These are phyloP conservation scores for Acanthamoeba healyi DNA, from an alignment of 208 protist genomes.

Conservation along the genomic window DNA sequence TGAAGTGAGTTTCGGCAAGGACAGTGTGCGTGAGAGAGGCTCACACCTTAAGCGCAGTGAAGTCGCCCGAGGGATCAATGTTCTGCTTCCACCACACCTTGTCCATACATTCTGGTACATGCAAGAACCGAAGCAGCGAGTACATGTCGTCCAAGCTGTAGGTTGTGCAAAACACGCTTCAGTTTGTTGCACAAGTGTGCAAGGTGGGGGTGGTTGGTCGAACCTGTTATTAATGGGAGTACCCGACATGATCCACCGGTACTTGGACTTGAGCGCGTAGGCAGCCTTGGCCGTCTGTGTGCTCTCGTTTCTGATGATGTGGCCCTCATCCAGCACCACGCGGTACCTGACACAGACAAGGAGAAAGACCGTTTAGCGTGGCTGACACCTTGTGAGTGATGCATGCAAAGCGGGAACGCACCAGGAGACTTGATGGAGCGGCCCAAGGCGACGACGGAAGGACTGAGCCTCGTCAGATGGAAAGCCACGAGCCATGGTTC, in stretches of 20 bases:
- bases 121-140: not conserved
- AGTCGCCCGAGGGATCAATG: not conserved
- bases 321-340: constrained; percentile 47
- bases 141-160: not conserved
- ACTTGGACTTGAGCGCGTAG: not conserved
- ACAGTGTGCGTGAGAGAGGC: too few relatives aligned
- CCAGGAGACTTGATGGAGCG: not conserved
- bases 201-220: not conserved
- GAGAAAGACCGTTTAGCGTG: not conserved
- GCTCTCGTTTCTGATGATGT: not conserved
- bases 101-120: not conserved
- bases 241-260: constrained; percentile 7
- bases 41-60: not conserved
- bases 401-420: not conserved
- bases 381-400: too few relatives aligned
- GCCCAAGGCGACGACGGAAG: not conserved
- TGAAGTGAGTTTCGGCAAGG: too few relatives aligned
- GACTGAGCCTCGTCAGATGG: not conserved
- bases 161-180: not conserved
- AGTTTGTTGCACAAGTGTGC: not conserved
- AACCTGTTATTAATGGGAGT: constrained; percentile 71
- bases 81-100: constrained; percentile 20
- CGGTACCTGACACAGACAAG: not conserved
- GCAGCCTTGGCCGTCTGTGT: constrained; percentile 1
- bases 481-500: not conserved